Evolutionary conservation across 169 alveolate genomes (phyloP).

Genomic region (Eimeria tenella): DNA sequence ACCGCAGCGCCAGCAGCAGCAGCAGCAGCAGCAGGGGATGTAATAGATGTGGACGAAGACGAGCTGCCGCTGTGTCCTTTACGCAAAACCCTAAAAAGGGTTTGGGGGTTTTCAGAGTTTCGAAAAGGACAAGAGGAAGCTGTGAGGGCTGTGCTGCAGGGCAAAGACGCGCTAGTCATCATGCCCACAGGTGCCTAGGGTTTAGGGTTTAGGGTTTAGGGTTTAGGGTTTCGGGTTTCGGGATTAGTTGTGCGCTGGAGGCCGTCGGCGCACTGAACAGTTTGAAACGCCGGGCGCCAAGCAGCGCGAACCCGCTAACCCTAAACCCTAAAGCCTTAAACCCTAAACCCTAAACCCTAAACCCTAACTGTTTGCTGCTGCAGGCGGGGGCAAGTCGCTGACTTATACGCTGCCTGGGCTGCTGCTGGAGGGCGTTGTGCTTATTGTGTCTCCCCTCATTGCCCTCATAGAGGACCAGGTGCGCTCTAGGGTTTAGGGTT

Average conservation of each 20-base stretch:
- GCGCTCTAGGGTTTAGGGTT: conserved; percentile 75
- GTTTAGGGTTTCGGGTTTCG: background rate
- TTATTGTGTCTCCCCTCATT: conserved; percentile 94
- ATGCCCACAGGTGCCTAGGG: conserved; percentile 89
- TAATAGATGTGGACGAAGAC: conserved; percentile 25
- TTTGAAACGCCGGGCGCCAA: too few relatives aligned
- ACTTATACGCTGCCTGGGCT: conserved; percentile 94
- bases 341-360: conserved; percentile 2
- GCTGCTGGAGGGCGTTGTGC: conserved; percentile 88
- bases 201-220: conserved; percentile 12
- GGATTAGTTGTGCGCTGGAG: background rate
- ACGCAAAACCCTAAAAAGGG: background rate
- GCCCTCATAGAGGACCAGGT: conserved; percentile 95
- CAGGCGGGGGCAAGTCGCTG: conserved; percentile 95
- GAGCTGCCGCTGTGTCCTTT: conserved; percentile 27
- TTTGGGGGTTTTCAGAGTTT: conserved; percentile 47
- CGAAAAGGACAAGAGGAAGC: conserved; percentile 71
- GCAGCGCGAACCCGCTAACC: background rate
- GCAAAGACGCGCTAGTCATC: conserved; percentile 90
- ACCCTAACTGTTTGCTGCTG: background rate
- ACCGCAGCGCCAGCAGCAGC: background rate
- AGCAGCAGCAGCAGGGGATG: conserved; percentile 41
- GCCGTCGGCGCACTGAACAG: background rate
- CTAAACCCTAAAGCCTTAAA: background rate
- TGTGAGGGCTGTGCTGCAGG: conserved; percentile 41